Conservation (phyloP, 2,329 filamentous ascomycete species). For the Exophiala sp. region DNA sequence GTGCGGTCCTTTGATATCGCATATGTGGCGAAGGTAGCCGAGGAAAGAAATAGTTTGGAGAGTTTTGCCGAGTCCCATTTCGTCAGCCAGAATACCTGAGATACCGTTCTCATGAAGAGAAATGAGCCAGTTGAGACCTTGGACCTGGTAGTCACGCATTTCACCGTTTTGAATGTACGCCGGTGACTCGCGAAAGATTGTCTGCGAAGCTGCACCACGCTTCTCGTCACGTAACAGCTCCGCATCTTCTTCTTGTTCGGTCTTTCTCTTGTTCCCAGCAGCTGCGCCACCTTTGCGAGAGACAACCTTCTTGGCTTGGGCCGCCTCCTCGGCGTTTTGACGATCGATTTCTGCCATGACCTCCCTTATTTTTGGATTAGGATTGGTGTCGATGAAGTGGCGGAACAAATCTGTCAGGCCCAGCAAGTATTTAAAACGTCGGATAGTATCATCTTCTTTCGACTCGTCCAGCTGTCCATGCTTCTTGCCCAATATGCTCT, state of each 20-base stretch:
- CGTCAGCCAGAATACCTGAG: slow-evolving; percentile 93
- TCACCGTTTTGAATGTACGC: slow-evolving; percentile 76
- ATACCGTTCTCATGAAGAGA: slow-evolving; percentile 98
- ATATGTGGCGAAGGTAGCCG: slow-evolving; percentile 87
- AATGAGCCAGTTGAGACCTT: slow-evolving; percentile 95
- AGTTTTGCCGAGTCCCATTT: slow-evolving; percentile 98
- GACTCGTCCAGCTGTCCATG: slow-evolving; percentile 88
- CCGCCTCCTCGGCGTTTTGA: slow-evolving; percentile 73
- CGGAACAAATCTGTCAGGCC: slow-evolving; percentile 95
- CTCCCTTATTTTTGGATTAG: slow-evolving; percentile 88
- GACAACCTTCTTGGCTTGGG: slow-evolving; percentile 67
- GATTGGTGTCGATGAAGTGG: slow-evolving; percentile 97
- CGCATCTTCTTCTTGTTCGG: slow-evolving; percentile 96
- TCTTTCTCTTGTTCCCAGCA: slow-evolving; percentile 75
- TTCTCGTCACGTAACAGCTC: slow-evolving; percentile 84
- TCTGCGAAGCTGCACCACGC: slow-evolving; percentile 77
- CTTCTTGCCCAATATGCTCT: slow-evolving; percentile 92
- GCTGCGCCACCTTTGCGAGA: slow-evolving; percentile 76
- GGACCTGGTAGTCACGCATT: slow-evolving; percentile 96
- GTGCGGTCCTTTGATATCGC: slow-evolving; percentile 86
- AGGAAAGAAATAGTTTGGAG: slow-evolving; percentile 96
- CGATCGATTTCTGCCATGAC: slow-evolving; percentile 93
- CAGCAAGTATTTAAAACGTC: slow-evolving; percentile 89
- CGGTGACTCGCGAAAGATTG: slow-evolving; percentile 90
- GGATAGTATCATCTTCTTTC: slow-evolving; percentile 94